Evolutionary conservation across 2,329 filamentous ascomycete species (phyloP).

Genomic region (Bertia moriformis): DNA sequence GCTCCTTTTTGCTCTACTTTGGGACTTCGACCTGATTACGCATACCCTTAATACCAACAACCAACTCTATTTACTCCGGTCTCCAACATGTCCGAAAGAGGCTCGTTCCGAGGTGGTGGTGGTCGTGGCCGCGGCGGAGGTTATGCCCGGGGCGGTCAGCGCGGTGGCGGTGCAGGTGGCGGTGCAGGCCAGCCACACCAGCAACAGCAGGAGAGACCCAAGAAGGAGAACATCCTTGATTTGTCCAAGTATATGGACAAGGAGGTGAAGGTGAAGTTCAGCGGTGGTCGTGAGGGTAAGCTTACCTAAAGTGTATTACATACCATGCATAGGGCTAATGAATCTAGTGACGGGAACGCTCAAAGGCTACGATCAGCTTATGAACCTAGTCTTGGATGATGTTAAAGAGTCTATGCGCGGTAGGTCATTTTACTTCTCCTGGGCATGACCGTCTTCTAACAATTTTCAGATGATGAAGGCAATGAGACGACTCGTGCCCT

Average conservation of each 20-base stretch:
- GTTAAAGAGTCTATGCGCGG: slow-evolving; percentile 81
- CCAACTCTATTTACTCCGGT: too few species aligned
- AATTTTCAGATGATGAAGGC: slow-evolving; percentile 67
- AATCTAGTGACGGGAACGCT: slow-evolving; percentile 65
- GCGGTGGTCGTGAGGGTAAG: slow-evolving; percentile 77
- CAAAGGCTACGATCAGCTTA: slow-evolving; percentile 91
- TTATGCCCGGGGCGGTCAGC: not conserved
- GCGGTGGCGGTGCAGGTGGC: not conserved
- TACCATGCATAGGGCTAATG: too few species aligned
- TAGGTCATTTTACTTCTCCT: slow-evolving; percentile 24
- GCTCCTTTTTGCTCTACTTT: too few species aligned
- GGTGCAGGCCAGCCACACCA: not conserved
- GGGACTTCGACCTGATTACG: too few species aligned
- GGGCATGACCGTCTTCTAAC: not conserved
- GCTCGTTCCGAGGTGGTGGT: slow-evolving; percentile 1
- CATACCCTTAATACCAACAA: too few species aligned
- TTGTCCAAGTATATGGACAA: slow-evolving; percentile 95
- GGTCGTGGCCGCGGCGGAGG: not conserved
- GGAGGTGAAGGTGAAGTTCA: slow-evolving; percentile 89
- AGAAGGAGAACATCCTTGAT: slow-evolving; percentile 98
- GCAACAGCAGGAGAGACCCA: slow-evolving; percentile 56
- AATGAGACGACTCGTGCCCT: slow-evolving; percentile 70
- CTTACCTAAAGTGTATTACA: slow-evolving; percentile 5
- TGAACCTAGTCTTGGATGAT: slow-evolving; percentile 94
- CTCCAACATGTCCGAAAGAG: slow-evolving; percentile 1